Base-by-base conservation (phyloP, 2,329 filamentous ascomycete species). In the Knufia petricola region DNA sequence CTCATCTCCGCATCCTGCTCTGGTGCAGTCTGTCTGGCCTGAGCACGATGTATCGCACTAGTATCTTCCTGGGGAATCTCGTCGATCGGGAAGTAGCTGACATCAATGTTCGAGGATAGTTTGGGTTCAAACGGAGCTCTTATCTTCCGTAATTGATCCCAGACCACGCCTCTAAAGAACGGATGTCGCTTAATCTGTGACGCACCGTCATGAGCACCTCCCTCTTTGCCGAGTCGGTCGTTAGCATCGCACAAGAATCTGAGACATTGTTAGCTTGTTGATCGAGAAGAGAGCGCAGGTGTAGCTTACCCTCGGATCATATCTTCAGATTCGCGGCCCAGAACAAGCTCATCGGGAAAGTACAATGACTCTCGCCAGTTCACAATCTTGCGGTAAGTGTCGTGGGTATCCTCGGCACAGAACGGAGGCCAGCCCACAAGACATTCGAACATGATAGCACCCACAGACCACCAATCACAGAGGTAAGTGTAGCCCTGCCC, bases 361-460 rank as follows among this genome's bases (percentile, higher is more conserved):
- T 95, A 95, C 41, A 98, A 72, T 51, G 90, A 88, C 63, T 94
- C 84, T 49, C 87, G 82, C 92, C 92, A 98, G 71, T 95, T 95
- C 60, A 98, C 88, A 66, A 98, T 98, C 77, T 98, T 98, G 58
- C 90, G 84, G 70, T 98, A 98, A 1, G 92, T 96, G 66, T 96
- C 92, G 63, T 94, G 90, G 52, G 88, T 86, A 64, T 96, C 90
- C 66, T 98, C 92, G 17, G 92, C 90, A 66, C 92, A 98, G 78
- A 98, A 98, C 24, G 92, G 92, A 48, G 92, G 92, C 92, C 92
- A 98, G 60, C 92, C 92, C 53, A 98, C 88, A 58, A 98, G 76
- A 67, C 92, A 98, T 69, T 98, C 92, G 61, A 96, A 98, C 92
- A 98, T 96, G 70, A 98, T 98, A 38, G 92, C 95, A 46, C 92